Conservation (phyloP, 2,329 filamentous ascomycete species). For the Fusarium nodosum region DNA sequence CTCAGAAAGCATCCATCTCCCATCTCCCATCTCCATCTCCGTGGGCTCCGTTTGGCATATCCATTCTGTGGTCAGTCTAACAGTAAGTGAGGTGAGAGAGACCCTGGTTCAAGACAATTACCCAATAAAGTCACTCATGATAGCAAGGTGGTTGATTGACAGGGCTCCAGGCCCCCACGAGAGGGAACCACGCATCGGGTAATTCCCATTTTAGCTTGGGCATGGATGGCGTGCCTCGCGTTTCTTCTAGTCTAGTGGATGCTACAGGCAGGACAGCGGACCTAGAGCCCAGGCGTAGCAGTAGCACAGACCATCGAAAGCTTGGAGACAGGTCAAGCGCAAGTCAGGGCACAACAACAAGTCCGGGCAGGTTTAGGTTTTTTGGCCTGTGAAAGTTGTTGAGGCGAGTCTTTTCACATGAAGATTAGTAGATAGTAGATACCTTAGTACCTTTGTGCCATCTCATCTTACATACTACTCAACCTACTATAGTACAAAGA, state of each 20-base stretch:
- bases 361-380: neutral
- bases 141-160: slow-evolving; percentile 49
- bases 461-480: no score
- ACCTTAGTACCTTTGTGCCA: neutral
- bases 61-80: slow-evolving; percentile 20
- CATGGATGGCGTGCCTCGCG: slow-evolving; percentile 42
- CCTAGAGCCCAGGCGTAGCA: no score
- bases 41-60: slow-evolving; percentile 40
- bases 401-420: slow-evolving; percentile 27
- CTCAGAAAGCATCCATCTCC: slow-evolving; percentile 7
- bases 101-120: slow-evolving; percentile 27
- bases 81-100: neutral
- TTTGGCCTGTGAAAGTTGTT: slow-evolving; percentile 41
- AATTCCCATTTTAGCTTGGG: slow-evolving; percentile 42
- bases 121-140: slow-evolving; percentile 49
- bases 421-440: neutral
- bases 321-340: slow-evolving; percentile 9
- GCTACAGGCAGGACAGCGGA: neutral
- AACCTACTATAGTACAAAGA: neutral
- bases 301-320: slow-evolving; percentile 2
- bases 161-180: slow-evolving; percentile 49
- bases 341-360: neutral
- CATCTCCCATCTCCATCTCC: slow-evolving; percentile 31
- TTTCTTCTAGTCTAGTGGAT: slow-evolving; percentile 25
- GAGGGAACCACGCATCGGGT: slow-evolving; percentile 41